phyloP scores from a whole-genome alignment of 768 basidiomycete genomes.

The Mycena epipterygia region DNA sequence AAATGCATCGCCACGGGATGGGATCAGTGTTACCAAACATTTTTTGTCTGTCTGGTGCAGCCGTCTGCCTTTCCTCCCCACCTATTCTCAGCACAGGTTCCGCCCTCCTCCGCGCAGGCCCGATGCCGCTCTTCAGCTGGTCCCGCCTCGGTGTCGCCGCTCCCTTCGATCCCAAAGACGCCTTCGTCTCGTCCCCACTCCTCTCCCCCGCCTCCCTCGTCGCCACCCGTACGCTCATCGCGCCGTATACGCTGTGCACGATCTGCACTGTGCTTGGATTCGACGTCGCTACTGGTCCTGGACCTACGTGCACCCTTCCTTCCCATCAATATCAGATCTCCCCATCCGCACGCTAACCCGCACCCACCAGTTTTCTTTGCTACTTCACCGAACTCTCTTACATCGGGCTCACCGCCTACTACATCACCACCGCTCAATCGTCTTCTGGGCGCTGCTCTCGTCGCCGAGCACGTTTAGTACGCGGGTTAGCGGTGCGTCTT shows the following conservation, averaged over 20 bases:
- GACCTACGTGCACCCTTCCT: constrained; percentile 46
- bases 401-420: constrained; percentile 73
- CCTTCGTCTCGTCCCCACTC: constrained; percentile 65
- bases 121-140: constrained; percentile 32
- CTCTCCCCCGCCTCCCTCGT: constrained; percentile 61
- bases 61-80: no score
- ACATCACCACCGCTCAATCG: constrained; percentile 68
- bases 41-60: not conserved
- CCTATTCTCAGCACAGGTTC: not conserved
- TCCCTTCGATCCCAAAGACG: constrained; percentile 53
- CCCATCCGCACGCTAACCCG: no score
- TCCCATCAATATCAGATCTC: not conserved
- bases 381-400: constrained; percentile 78
- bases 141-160: constrained; percentile 53
- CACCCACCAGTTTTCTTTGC: constrained; percentile 45
- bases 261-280: constrained; percentile 54
- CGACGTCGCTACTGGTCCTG: constrained; percentile 47
- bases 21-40: not conserved
- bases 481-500: constrained; percentile 53
- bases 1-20: no score
- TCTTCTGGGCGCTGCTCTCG: constrained; percentile 72
- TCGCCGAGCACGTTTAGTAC: constrained; percentile 56
- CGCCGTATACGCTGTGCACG: constrained; percentile 63
- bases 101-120: not conserved
- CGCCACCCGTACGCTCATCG: constrained; percentile 60